phyloP scores from a whole-genome alignment of 108 stramenopile species.

The Cyclotella choctawhatcheeana region DNA sequence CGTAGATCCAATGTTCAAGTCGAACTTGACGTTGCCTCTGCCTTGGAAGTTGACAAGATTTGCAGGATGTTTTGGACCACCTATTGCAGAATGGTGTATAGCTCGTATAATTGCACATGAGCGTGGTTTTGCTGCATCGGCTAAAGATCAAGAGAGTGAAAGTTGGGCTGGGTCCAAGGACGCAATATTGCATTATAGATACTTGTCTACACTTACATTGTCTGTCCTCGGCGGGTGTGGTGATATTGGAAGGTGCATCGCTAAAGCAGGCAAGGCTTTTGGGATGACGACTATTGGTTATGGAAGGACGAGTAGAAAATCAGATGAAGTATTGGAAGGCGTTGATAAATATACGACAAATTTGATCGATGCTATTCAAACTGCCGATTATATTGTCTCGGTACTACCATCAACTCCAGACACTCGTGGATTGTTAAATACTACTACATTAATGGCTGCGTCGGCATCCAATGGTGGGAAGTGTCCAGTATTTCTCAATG shows the following conservation, averaged over 20 bases:
- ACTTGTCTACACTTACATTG: conserved; percentile 53
- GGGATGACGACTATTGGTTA: conserved; percentile 56
- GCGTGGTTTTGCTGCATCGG: conserved; percentile 44
- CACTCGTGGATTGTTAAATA: conserved; percentile 47
- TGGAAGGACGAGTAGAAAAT: conserved; percentile 18
- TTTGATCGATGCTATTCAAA: conserved; percentile 39
- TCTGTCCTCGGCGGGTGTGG: conserved; percentile 54
- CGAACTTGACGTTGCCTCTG: neutral
- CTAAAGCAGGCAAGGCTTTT: conserved; percentile 45
- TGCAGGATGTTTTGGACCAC: conserved; percentile 60
- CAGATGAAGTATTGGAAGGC: conserved; percentile 18
- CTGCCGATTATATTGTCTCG: conserved; percentile 57
- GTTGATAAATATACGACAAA: conserved; percentile 46
- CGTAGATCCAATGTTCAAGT: conserved; percentile 50
- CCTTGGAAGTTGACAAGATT: conserved; percentile 53
- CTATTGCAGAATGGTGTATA: conserved; percentile 64
- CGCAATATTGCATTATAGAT: conserved; percentile 44
- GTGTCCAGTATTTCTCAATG: conserved; percentile 59
- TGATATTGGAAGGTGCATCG: conserved; percentile 62
- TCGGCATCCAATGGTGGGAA: conserved; percentile 31
- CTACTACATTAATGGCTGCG: conserved; percentile 17
- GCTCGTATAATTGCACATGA: conserved; percentile 64
- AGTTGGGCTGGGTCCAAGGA: conserved; percentile 50
- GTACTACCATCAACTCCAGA: conserved; percentile 54
- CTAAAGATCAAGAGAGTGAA: conserved; percentile 40